Evolutionary conservation across 768 basidiomycete species (phyloP), one percentile per base, ranked within the genome.

Genomic region (Lactarius hatsudake): DNA sequence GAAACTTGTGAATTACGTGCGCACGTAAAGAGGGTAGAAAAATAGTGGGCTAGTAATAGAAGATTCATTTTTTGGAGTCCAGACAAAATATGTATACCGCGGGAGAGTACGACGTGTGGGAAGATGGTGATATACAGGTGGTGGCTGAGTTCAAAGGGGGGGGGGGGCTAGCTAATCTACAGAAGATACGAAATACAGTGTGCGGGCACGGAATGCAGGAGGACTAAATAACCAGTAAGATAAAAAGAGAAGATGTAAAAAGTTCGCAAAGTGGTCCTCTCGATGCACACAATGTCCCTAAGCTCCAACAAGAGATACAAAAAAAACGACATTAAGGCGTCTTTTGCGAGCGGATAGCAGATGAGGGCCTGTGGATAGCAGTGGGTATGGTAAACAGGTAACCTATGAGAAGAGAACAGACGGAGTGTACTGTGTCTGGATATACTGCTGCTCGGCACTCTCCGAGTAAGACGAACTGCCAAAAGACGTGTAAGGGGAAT

Each of bases 1-100:
- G 60, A 84, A 81, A 71, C 77, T 93, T 69, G 77, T 85, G 65
- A 79, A 78, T 63, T 83, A 78, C 69, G 75, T 76, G 63, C 79
- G 78, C 61, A 74, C 75, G 38, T 82, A 75, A 57, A 54, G 36
- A 30, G 61, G 59, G 42, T 23, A 51, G 54, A 58, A 48, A 34
- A 48, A 34, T 53, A 8, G 58, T 8, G 42, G 36, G 36, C 3
- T 38, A 13, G 53, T 34, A 61, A 18, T 59, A 32, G 48, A 26
- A 23, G 13, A 55, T 23, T 26, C 12, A 45, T 55, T 36, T 18
- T 26, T 26, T 34, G 2, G 23, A 48, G 60, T 45, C 42, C 48
- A 58, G 26, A 58, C 43, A 53, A 36, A 48, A 67, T 51, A 54
- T 55, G 30, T 51, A 34, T 53, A 53, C 26, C 51, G 51, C 23